phyloP scores from a whole-genome alignment of 2,329 filamentous ascomycete genomes.

The Sclerotinia trifoliorum region DNA sequence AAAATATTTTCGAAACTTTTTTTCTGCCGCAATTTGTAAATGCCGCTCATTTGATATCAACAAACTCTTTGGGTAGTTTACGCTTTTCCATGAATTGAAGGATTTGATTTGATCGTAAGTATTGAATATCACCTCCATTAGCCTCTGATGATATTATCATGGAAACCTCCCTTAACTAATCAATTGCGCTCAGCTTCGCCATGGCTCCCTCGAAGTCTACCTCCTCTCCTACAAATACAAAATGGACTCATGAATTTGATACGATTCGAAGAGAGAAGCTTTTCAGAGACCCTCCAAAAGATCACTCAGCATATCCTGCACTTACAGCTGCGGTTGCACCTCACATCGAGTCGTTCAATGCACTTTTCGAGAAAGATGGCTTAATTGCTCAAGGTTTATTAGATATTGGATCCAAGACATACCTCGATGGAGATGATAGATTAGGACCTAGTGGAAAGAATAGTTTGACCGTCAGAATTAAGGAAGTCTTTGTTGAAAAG shows the following conservation, averaged over 20 bases:
- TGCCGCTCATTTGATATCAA: constrained; percentile 2
- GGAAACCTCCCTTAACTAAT: background rate
- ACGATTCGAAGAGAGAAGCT: constrained; percentile 83
- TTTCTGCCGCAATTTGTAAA: constrained; percentile 10
- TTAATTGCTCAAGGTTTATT: constrained; percentile 71
- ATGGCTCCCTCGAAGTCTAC: constrained; percentile 33
- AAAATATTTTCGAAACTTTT: constrained; percentile 18
- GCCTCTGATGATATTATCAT: background rate
- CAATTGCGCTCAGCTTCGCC: constrained; percentile 20
- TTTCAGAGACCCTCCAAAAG: constrained; percentile 83
- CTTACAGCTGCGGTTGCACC: constrained; percentile 84
- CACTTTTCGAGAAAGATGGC: constrained; percentile 73
- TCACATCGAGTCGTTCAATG: constrained; percentile 95
- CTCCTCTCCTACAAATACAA: constrained; percentile 52
- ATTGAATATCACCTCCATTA: background rate
- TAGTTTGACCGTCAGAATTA: constrained; percentile 73
- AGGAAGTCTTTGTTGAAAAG: constrained; percentile 79
- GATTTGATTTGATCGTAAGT: constrained; percentile 15
- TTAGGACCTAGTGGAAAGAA: constrained; percentile 63
- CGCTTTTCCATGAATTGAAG: constrained; percentile 19
- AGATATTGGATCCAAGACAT: constrained; percentile 88
- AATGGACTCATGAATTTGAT: constrained; percentile 85
- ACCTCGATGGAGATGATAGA: constrained; percentile 76
- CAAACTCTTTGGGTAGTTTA: background rate
- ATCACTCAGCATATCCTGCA: constrained; percentile 83